phyloP scores from a whole-genome alignment of 306 rosid genomes.

The Psophocarpus tetragonolobus region DNA sequence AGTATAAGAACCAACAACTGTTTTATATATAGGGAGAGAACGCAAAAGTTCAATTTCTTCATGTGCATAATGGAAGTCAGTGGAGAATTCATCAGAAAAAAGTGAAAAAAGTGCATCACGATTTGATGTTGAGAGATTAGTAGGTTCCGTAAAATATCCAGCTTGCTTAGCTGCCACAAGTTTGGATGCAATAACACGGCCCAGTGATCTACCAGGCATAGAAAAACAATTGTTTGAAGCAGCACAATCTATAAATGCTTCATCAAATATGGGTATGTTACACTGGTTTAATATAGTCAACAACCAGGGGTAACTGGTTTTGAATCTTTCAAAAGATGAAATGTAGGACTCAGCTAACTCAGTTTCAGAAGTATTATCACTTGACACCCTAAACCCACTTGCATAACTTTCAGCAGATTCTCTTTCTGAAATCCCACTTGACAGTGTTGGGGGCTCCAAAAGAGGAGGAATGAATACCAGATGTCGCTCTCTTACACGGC shows the following conservation, averaged over 20 bases:
- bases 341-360: conserved; percentile 52
- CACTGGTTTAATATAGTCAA: conserved; percentile 81
- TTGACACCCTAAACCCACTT: conserved; percentile 33
- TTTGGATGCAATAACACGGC: conserved; percentile 86
- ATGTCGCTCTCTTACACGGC: conserved; percentile 81
- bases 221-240: conserved; percentile 67
- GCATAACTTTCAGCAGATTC: conserved; percentile 45
- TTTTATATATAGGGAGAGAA: conserved; percentile 86
- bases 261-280: conserved; percentile 85
- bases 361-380: conserved; percentile 45
- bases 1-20: conserved; percentile 86
- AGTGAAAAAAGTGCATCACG: conserved; percentile 81
- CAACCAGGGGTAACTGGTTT: conserved; percentile 77
- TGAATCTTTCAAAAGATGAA: conserved; percentile 67
- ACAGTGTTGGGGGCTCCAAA: conserved; percentile 40
- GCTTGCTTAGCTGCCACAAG: conserved; percentile 82
- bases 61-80: conserved; percentile 48
- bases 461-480: conserved; percentile 85
- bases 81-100: conserved; percentile 69
- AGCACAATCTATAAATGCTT: conserved; percentile 73
- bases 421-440: conserved; percentile 44
- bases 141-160: conserved; percentile 79
- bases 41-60: conserved; percentile 84
- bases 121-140: conserved; percentile 60
- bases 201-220: conserved; percentile 61